These are phyloP conservation scores for Apiotrichum montevideense DNA, from an alignment of 1,284 basidiomycete species.

Conservation along the genomic window DNA sequence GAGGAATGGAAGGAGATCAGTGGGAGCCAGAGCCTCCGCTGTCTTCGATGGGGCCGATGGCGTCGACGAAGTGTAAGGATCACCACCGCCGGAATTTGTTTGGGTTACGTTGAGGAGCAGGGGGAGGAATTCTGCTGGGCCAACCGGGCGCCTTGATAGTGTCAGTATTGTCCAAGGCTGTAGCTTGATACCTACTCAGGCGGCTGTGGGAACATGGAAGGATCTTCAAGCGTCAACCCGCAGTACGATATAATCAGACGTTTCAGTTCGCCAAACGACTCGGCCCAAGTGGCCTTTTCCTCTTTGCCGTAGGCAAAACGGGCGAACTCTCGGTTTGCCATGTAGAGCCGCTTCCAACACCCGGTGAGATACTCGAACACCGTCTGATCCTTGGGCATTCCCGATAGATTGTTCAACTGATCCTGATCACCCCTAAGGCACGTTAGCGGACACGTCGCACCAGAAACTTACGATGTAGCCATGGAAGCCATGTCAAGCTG, in stretches of 20 bases:
- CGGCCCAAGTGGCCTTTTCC: slow-evolving; percentile 59
- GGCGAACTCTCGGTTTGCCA: slow-evolving; percentile 53
- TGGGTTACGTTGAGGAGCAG: slow-evolving; percentile 63
- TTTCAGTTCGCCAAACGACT: slow-evolving; percentile 64
- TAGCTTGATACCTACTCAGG: slow-evolving; percentile 49
- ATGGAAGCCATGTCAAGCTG: slow-evolving; percentile 69
- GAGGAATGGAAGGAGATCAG: slow-evolving; percentile 49
- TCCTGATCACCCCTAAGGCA: slow-evolving; percentile 62
- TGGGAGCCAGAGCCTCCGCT: slow-evolving; percentile 30
- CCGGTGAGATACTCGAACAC: slow-evolving; percentile 85
- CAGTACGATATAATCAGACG: slow-evolving; percentile 82
- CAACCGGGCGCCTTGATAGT: slow-evolving; percentile 67
- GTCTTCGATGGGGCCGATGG: slow-evolving; percentile 25
- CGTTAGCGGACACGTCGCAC: slow-evolving; percentile 1
- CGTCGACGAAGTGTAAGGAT: slow-evolving; percentile 51
- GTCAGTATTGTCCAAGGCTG: slow-evolving; percentile 1
- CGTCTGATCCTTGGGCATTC: slow-evolving; percentile 70
- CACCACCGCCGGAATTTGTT: slow-evolving; percentile 53
- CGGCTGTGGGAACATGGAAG: slow-evolving; percentile 87
- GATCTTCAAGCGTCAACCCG: slow-evolving; percentile 82
- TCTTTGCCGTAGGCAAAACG: slow-evolving; percentile 62
- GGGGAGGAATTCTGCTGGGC: slow-evolving; percentile 67
- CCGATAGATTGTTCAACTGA: slow-evolving; percentile 67
- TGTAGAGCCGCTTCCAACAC: slow-evolving; percentile 79
- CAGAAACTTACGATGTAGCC: slow-evolving; percentile 45